Base-by-base conservation (phyloP, 495 filamentous ascomycete species). In the Xylaria grammica region DNA sequence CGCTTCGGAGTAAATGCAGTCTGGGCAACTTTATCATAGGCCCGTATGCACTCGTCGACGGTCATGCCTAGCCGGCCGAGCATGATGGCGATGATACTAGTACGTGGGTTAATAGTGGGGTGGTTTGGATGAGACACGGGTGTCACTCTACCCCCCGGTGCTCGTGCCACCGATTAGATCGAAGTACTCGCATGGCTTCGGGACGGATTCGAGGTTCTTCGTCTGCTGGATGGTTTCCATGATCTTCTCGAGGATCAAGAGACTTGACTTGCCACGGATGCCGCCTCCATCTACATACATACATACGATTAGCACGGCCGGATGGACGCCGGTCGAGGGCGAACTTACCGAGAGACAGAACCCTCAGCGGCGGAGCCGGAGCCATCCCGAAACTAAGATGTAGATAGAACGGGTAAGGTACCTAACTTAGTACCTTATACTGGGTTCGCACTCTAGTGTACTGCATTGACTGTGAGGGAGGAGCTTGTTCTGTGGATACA, bases 51-150 rank as follows among this genome's bases (percentile, higher is more conserved):
- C 20, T 77, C 65, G 17, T 73, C 64, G 24, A 72, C 66, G 19
- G 48, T 65, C 74, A 77, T 74, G 32, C 62, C 54, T 34, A 77
- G 48, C 9, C 72, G 65, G 11, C 75, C 75, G 46, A 78, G 71
- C 74, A 78, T 74, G 30, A 75, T 73, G n/a, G 74, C 72, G 65
- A 76, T 71, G 36, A 76, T 65, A 27, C 74, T 75, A 36, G n/a
- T 19, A 40, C 15, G 17, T 26, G 54, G 48, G 34, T 40, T 15
- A 48, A 15, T 19, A 22, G 24, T 11, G 0, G 26, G 53, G 29
- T n/a, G 30, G 13, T 17, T n/a, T 4, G 32, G 34, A 3, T n/a
- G n/a, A 44, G 13, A 4, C 5, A 8, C 10, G 22, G 0, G 36
- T 11, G 45, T 42, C 7, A 48, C n/a, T 57, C 46, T 67, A 72